Percentiles rank a stretch among this genome's conserved stretches.
These are phyloP conservation scores for Cajanus cajan DNA, from an alignment of 306 rosid species.

Conservation along the genomic window DNA sequence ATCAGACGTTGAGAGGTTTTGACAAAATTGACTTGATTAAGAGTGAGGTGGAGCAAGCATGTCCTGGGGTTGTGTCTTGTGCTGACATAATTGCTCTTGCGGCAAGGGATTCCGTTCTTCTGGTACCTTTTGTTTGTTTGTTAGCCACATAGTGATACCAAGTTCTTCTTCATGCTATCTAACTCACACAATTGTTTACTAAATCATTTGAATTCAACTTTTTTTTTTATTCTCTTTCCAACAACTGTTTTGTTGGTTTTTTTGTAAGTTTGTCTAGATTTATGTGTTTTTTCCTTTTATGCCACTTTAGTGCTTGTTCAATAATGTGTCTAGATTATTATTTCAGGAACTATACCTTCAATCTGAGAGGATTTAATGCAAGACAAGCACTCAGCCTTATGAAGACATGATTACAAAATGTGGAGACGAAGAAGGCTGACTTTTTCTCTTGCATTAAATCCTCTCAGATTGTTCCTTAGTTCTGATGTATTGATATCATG, in stretches of 20 bases:
- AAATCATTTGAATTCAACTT: too few species aligned
- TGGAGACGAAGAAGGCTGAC: too few species aligned
- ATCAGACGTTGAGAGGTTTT: slow-evolving; percentile 53
- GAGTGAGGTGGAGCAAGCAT: slow-evolving; percentile 52
- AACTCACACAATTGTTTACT: background rate
- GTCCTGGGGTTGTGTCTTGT: slow-evolving; percentile 55
- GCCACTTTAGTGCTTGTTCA: background rate
- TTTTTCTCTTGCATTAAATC: too few species aligned
- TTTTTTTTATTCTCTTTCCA: too few species aligned
- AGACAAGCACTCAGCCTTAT: too few species aligned
- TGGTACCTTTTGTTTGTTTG: slow-evolving; percentile 36
- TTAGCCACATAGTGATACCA: background rate
- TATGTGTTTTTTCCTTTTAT: background rate
- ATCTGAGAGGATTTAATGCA: too few species aligned
- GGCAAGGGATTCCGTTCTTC: slow-evolving; percentile 48
- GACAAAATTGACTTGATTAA: slow-evolving; percentile 52
- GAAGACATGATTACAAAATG: too few species aligned
- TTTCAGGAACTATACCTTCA: too few species aligned
- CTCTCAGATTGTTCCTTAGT: background rate
- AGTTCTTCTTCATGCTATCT: background rate
- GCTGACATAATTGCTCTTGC: slow-evolving; percentile 56
- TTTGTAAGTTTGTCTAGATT: background rate
- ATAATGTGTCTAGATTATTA: background rate
- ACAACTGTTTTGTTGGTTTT: background rate
- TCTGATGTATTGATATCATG: background rate